Evolutionary conservation across 768 basidiomycete genomes (phyloP).

Genomic region (Rhodotorula diobovata): DNA sequence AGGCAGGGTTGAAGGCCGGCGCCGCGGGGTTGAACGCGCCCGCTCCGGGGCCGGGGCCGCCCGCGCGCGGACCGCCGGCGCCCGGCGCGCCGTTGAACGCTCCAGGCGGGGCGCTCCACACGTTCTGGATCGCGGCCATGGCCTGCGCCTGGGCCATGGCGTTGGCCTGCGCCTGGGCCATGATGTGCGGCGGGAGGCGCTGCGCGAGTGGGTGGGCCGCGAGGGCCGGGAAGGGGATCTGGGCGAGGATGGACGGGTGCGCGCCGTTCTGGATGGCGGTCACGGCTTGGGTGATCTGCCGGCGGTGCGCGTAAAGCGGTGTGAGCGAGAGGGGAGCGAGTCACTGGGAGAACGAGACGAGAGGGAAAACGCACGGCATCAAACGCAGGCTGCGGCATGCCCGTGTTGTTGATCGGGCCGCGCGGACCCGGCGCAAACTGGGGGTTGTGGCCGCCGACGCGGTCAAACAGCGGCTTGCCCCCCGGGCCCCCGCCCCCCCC

Average conservation of each 20-base stretch:
- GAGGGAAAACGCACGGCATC: constrained; percentile 20
- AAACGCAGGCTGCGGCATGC: constrained; percentile 29
- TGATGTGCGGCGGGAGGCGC: constrained; percentile 26
- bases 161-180: constrained; percentile 34
- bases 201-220: constrained; percentile 19
- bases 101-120: constrained; percentile 17
- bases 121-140: constrained; percentile 36
- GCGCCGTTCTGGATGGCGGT: constrained; percentile 31
- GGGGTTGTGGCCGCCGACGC: constrained; percentile 30
- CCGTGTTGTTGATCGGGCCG: constrained; percentile 21
- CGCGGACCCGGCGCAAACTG: constrained; percentile 26
- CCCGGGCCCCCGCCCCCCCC: background rate
- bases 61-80: background rate
- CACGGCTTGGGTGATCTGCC: constrained; percentile 35
- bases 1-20: constrained; percentile 20
- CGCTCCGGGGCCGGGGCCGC: too few relatives aligned
- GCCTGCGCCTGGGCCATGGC: constrained; percentile 38
- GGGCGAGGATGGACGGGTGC: constrained; percentile 27
- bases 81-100: background rate
- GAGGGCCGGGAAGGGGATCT: constrained; percentile 32
- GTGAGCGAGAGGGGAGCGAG: background rate
- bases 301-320: too few relatives aligned
- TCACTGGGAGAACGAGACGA: too few relatives aligned
- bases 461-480: constrained; percentile 26
- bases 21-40: constrained; percentile 11